A percentile compares a stretch with the other conserved stretches of the same genome.
Evolutionary conservation across 345 rosid genomes (phyloP).

Genomic region (Pistacia atlantica): DNA sequence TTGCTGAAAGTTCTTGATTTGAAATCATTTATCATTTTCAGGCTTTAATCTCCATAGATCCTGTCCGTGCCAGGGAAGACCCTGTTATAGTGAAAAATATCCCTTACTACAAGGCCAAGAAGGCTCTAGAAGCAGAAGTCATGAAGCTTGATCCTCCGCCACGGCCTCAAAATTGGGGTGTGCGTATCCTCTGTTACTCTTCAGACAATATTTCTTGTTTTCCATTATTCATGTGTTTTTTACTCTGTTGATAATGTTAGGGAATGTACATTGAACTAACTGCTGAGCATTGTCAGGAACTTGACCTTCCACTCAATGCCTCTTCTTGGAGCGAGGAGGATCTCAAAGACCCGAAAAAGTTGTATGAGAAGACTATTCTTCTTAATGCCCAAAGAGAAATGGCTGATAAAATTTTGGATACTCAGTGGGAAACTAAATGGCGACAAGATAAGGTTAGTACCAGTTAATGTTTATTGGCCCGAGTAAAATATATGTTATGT

Average conservation of each 20-base stretch:
- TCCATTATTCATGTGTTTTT: background rate
- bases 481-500: background rate
- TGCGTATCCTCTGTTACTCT: constrained; percentile 40
- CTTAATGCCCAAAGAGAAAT: constrained; percentile 94
- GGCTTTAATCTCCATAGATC: constrained; percentile 85
- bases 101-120: constrained; percentile 84
- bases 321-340: constrained; percentile 94
- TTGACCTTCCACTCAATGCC: constrained; percentile 78
- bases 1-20: background rate
- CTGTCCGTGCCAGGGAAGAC: constrained; percentile 68
- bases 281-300: constrained; percentile 48
- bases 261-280: constrained; percentile 18
- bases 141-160: constrained; percentile 77
- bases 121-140: constrained; percentile 73
- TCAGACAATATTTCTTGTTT: background rate
- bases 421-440: constrained; percentile 93
- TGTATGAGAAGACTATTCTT: constrained; percentile 92
- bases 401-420: constrained; percentile 78
- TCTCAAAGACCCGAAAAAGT: constrained; percentile 72
- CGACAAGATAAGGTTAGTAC: constrained; percentile 75
- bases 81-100: constrained; percentile 78
- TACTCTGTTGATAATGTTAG: background rate
- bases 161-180: constrained; percentile 94
- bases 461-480: background rate
- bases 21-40: constrained; percentile 30